Base-by-base conservation (phyloP, 306 rosid species). In the Cucurbita pepo region DNA sequence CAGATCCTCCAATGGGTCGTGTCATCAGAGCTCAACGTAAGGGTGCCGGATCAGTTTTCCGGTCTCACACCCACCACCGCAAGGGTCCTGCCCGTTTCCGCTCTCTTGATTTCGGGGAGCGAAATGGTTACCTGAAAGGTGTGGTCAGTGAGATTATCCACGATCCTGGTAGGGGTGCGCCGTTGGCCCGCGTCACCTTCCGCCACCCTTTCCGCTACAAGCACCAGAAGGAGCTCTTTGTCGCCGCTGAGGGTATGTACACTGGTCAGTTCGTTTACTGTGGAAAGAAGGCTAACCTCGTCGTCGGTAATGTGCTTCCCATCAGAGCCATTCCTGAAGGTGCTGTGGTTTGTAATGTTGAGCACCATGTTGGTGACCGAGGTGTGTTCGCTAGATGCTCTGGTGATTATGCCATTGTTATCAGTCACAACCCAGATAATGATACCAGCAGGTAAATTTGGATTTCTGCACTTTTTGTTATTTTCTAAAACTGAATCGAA, bases 51-150 rank as follows among this genome's bases (percentile, higher is more conserved):
- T 75, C 78, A 4, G 73, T 75, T 56, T 75, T 75, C 78, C 62
- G 61, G 54, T 75, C 78, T n/a, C 78, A 75, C 78, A 75, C 78
- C 16, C 78, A 75, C 72, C 78, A 75, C 60, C 63, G 73, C 41
- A 75, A 75, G 54, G 78, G 78, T 9, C 63, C 78, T 7, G 78
- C 78, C 43, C 69, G 78, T 13, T 75, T 75, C 63, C 72, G 73
- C n/a, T 61, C 72, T 25, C 73, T 75, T 22, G 78, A 75, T 16
- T 75, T 75, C 41, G 78, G 78, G 9, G 73, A 75, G 41, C 52
- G 78, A 16, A 75, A 75, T 19, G 78, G 73, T 0, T 75, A 75
- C 58, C 64, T 75, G 7, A 75, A 75, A 12, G 73, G 73, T 4
- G 78, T 75, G 19, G 52, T 75, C 50, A 21, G 62, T 0, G 78